Base-by-base conservation (phyloP, 2,329 filamentous ascomycete genomes). In the Lachnellula willkommii region DNA sequence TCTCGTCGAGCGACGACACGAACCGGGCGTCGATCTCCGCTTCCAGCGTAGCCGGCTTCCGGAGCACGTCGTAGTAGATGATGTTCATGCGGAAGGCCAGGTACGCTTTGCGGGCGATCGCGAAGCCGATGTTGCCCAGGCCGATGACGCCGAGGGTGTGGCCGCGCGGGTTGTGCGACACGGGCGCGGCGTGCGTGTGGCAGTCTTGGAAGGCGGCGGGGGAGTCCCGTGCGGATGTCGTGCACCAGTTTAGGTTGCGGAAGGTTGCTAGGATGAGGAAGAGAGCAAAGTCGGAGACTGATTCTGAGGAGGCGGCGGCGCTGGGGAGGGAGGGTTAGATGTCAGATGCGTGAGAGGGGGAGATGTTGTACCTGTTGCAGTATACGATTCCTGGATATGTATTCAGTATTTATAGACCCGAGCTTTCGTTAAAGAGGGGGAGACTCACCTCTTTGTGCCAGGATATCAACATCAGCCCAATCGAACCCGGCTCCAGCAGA, bases 211-310 rank as follows among this genome's bases (percentile, higher is more conserved):
- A 89, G 8, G 55, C 57, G 48, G 57, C 50, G 47, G 57, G 48
- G 8, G 60, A 59, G 1, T 54, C 52, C 8, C 61, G 61, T 47
- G 66, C 65, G 12, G 68, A 63, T 50, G 65, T 62, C 8, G 62
- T 68, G 51, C 66, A 69, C 81, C 85, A 89, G 1, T 81, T 77
- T 12, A 90, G 78, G 47, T 82, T 77, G 51, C 87, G 83, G 73
- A 89, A 90, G 14, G 81, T 83, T 8, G 81, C 80, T 50, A 91
- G 79, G 62, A 90, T 81, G 63, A 87, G 79, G 65, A 83, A 84
- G 42, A 89, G 75, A 17, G 85, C 82, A 59, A 88, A 82, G 69
- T 90, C 88, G 50, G 87, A 86, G 1, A 90, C 87, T 4, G 86
- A 82, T 65, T 90, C 87, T 6, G 84, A 84, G 37, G 85, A 85